phyloP scores from a whole-genome alignment of 2,329 filamentous ascomycete genomes.

The Gaeumannomyces tritici region DNA sequence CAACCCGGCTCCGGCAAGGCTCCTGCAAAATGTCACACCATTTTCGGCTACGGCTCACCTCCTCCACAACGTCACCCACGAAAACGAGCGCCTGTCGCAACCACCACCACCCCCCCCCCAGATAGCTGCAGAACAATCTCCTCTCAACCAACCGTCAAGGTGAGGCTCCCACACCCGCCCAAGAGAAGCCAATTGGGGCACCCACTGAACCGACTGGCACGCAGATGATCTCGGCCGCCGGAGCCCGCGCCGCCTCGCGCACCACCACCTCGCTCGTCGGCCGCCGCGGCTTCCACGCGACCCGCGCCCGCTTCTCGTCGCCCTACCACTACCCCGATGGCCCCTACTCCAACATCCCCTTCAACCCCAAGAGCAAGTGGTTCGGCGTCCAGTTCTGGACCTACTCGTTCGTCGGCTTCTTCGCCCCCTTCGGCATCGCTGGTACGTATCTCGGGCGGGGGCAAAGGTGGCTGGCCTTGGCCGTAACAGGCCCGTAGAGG shows the following conservation, averaged over 20 bases:
- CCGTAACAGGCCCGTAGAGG: not conserved
- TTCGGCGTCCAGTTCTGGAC: slow-evolving; percentile 78
- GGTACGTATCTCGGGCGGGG: slow-evolving; percentile 31
- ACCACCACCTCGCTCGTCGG: slow-evolving; percentile 44
- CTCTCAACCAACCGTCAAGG: slow-evolving; percentile 5
- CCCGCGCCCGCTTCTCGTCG: slow-evolving; percentile 72
- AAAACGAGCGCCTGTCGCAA: not conserved
- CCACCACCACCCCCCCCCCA: too few species aligned
- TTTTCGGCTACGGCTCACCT: not conserved
- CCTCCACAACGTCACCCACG: not conserved
- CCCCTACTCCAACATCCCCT: slow-evolving; percentile 87
- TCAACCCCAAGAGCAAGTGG: slow-evolving; percentile 86
- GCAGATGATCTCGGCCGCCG: slow-evolving; percentile 77
- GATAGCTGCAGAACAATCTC: slow-evolving; percentile 1
- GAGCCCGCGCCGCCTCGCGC: slow-evolving; percentile 45
- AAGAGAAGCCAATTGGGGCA: slow-evolving; percentile 2
- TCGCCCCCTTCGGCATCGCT: slow-evolving; percentile 54
- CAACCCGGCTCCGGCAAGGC: not conserved
- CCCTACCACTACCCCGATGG: slow-evolving; percentile 99
- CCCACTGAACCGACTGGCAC: too few species aligned
- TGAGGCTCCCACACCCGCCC: not conserved
- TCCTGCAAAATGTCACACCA: not conserved
- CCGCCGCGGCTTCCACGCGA: slow-evolving; percentile 91
- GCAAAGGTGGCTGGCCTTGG: not conserved
- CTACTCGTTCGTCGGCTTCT: slow-evolving; percentile 51